Evolutionary conservation across 768 basidiomycete genomes (phyloP).

Genomic region (Epithele typhae): DNA sequence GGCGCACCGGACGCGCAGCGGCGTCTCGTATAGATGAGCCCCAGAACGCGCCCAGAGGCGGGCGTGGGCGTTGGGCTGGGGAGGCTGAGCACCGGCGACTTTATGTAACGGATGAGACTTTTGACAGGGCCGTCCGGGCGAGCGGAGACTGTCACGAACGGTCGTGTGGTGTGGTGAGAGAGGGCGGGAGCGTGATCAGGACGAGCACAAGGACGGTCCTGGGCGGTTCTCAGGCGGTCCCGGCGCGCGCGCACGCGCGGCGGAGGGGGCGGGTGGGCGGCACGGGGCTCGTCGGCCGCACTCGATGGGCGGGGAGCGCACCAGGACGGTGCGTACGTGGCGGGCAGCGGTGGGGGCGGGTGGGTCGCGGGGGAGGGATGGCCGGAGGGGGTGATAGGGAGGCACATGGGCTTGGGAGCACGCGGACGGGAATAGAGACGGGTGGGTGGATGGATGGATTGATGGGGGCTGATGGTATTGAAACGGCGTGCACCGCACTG

Average conservation of each 20-base stretch:
- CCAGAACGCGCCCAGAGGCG: neutral
- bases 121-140: constrained; percentile 10
- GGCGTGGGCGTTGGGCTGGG: too few species aligned
- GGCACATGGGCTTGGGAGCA: constrained; percentile 11
- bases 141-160: constrained; percentile 13
- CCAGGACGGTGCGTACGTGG: neutral
- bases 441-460: neutral
- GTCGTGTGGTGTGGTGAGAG: constrained; percentile 10
- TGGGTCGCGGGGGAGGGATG: neutral
- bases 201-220: constrained; percentile 5
- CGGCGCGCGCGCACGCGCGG: neutral
- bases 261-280: neutral
- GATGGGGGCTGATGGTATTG: constrained; percentile 1
- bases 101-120: constrained; percentile 5
- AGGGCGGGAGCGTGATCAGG: constrained; percentile 7
- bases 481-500: constrained; percentile 12
- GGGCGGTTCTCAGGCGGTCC: constrained; percentile 9
- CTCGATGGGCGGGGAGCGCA: too few species aligned
- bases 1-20: neutral
- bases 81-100: constrained; percentile 3
- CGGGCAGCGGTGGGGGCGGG: neutral
- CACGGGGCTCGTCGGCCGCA: neutral
- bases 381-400: neutral
- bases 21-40: too few species aligned
- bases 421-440: constrained; percentile 10